A percentile compares a stretch with the other conserved stretches of the same genome.
These are phyloP conservation scores for Aspergillus homomorphus DNA, from an alignment of 495 filamentous ascomycete species.

Conservation along the genomic window DNA sequence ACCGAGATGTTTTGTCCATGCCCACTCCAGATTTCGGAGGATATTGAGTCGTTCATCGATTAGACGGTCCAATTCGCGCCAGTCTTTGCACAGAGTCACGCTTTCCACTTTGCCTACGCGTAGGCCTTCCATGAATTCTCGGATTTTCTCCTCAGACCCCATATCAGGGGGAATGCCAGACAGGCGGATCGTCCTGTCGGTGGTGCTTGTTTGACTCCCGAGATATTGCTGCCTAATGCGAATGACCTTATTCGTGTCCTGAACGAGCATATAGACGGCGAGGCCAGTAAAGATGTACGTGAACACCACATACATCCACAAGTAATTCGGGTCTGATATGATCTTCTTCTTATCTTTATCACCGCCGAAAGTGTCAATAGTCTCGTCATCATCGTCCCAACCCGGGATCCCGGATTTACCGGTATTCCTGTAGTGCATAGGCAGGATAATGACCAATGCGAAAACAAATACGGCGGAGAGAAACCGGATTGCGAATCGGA, in stretches of 20 bases:
- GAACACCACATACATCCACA: constrained; percentile 94
- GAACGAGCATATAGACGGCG: constrained; percentile 76
- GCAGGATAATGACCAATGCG: constrained; percentile 73
- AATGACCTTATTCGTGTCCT: constrained; percentile 80
- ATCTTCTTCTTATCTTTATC: constrained; percentile 31
- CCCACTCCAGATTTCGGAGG: constrained; percentile 75
- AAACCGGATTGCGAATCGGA: constrained; percentile 87
- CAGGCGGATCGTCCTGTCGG: constrained; percentile 87
- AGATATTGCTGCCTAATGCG: constrained; percentile 85
- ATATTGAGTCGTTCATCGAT: constrained; percentile 63
- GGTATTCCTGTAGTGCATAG: constrained; percentile 73
- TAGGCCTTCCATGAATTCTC: constrained; percentile 80
- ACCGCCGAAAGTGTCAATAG: constrained; percentile 1
- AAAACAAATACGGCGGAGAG: constrained; percentile 76
- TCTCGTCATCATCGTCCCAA: constrained; percentile 31
- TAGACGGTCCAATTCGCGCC: constrained; percentile 76
- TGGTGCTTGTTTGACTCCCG: constrained; percentile 87
- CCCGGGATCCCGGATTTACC: constrained; percentile 44
- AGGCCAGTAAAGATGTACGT: constrained; percentile 85
- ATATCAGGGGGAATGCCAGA: constrained; percentile 84
- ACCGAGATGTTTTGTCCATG: constrained; percentile 72
- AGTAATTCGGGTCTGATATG: constrained; percentile 49
- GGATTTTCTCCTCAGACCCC: constrained; percentile 77
- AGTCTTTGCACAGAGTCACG: constrained; percentile 83
- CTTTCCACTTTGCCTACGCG: constrained; percentile 91